phyloP scores from a whole-genome alignment of 2,329 filamentous ascomycete genomes.

The Grosmannia penicillata region DNA sequence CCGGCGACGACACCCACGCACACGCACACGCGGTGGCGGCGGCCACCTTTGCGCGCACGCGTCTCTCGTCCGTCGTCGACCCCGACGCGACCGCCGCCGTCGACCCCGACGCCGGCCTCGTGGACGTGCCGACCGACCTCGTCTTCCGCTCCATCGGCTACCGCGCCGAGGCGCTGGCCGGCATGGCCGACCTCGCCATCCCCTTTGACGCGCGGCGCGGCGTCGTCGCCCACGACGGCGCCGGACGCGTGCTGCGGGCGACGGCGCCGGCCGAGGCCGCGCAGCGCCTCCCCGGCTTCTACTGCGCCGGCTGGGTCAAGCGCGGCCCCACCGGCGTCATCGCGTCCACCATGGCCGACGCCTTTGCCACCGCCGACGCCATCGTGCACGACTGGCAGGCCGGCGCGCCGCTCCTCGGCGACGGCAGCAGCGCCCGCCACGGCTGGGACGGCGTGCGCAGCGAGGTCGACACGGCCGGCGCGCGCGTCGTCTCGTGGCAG shows the following conservation, averaged over 20 bases:
- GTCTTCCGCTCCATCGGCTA: slow-evolving; percentile 96
- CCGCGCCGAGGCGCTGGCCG: slow-evolving; percentile 62
- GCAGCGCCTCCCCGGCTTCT: slow-evolving; percentile 52
- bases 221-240: slow-evolving; percentile 67
- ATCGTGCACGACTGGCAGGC: slow-evolving; percentile 63
- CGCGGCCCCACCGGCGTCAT: slow-evolving; percentile 90
- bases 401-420: slow-evolving; percentile 24
- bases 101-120: slow-evolving; percentile 30
- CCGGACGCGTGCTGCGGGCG: slow-evolving; percentile 50
- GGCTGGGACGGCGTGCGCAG: slow-evolving; percentile 68
- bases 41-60: slow-evolving; percentile 52
- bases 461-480: slow-evolving; percentile 33
- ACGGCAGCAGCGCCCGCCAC: slow-evolving; percentile 5
- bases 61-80: slow-evolving; percentile 40
- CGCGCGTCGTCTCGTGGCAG: slow-evolving; percentile 59
- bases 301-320: slow-evolving; percentile 96
- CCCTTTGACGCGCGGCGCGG: slow-evolving; percentile 63
- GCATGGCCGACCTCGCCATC: slow-evolving; percentile 58
- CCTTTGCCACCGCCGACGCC: slow-evolving; percentile 75
- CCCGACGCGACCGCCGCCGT: slow-evolving; percentile 33
- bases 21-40: slow-evolving; percentile 38
- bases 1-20: slow-evolving; percentile 19
- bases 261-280: slow-evolving; percentile 20
- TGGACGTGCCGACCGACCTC: slow-evolving; percentile 47
- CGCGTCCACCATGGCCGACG: slow-evolving; percentile 88